Base-by-base conservation (phyloP, 1,284 basidiomycete species). In the Golubevia sp. region DNA sequence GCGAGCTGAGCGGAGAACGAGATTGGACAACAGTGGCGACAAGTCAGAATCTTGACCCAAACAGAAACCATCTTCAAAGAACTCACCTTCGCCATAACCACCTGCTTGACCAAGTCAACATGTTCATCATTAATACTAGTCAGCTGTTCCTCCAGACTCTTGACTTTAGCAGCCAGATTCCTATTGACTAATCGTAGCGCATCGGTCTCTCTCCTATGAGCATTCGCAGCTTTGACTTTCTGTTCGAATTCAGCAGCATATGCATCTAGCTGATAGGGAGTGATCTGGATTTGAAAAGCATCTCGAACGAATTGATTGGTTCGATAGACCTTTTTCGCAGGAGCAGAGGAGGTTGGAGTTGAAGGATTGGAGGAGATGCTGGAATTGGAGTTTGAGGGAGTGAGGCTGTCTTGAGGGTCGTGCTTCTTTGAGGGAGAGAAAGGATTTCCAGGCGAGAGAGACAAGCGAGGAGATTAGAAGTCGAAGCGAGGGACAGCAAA, bases 241-340 rank as follows among this genome's bases (percentile, higher is more conserved):
- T 70, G 61, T 53, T 77, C 79, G 59, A 83, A 83, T 49, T 83
- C 80, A 23, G 63, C 58, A 5, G 79, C 79, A 38, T 71, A 80
- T 0, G 61, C 54, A 56, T 83, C 79, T 24, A 83, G 70, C 21
- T 69, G 56, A 58, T 68, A 73, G 0, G 79, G 73, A 3, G 74
- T 71, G 60, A 83, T 79, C 23, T 74, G 74, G 51, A 83, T 50
- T 5, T 67, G 59, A 52, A 79, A 83, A 7, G 80, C 80, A 30
- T 83, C 76, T 1, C 64, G 62, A 0, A 81, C 77, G 49, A 82
- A 79, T 27, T 73, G 70, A 60, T 73, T 66, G 1, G 73, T 76
- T 7, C 38, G 57, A 59, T 58, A 71, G 18, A 49, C 25, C 6
- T 23, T 30, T 24, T 27, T 4, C 52, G 23, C 25, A 23, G 23